Evolutionary conservation across 2,329 filamentous ascomycete species (phyloP).

Genomic region (Hypomyces rosellus): DNA sequence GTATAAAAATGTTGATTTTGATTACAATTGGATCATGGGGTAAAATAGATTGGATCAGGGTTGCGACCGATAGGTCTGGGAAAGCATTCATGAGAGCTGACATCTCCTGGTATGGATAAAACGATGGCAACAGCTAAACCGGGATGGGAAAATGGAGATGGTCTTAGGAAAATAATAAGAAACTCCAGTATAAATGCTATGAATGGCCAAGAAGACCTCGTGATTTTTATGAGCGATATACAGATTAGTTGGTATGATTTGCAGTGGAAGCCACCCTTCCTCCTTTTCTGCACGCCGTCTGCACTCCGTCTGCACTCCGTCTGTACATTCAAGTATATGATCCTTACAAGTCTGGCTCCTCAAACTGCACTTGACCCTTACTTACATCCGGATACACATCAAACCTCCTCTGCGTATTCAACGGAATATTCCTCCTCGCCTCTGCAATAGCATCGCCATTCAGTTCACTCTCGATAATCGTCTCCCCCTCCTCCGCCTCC

Average conservation of each 20-base stretch:
- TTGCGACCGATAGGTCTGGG: too few species aligned
- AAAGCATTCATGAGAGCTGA: too few species aligned
- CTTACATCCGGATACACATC: conserved; percentile 94
- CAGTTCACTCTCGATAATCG: conserved; percentile 68
- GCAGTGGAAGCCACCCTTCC: too few species aligned
- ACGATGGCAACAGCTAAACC: too few species aligned
- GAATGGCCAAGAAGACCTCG: background rate
- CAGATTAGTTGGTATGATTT: background rate
- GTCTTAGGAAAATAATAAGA: background rate
- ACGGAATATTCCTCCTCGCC: conserved; percentile 74
- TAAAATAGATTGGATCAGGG: too few species aligned
- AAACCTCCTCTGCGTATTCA: conserved; percentile 79
- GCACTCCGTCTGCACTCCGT: background rate
- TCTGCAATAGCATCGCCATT: conserved; percentile 62
- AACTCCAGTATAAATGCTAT: background rate
- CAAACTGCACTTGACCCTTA: conserved; percentile 37
- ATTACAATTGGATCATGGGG: too few species aligned
- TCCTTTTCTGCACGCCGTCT: background rate
- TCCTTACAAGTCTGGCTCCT: background rate
- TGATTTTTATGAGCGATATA: background rate
- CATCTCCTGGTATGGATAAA: too few species aligned
- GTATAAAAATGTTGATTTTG: background rate
- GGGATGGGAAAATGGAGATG: background rate
- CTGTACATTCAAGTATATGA: too few species aligned
- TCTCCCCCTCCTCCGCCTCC: conserved; percentile 73